These are phyloP conservation scores for Metarhizium album DNA, from an alignment of 2,329 filamentous ascomycete genomes.

Conservation along the genomic window DNA sequence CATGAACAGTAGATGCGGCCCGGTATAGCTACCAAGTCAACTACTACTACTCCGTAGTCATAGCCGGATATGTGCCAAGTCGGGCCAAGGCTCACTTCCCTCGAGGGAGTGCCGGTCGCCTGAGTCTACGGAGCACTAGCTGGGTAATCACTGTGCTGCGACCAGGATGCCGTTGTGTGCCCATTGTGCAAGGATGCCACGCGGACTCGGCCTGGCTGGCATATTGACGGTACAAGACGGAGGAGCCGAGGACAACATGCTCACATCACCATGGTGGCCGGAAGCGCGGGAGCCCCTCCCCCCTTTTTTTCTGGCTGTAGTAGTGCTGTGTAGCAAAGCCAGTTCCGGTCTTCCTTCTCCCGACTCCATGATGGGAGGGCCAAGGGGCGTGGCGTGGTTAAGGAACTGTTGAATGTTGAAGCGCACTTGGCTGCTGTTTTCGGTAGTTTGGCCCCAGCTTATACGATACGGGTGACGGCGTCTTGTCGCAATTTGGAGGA, in stretches of 20 bases:
- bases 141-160: neutral
- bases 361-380: neutral
- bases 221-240: too few species aligned
- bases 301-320: too few species aligned
- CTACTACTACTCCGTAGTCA: too few species aligned
- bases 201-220: neutral
- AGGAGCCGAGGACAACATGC: neutral
- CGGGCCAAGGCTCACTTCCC: neutral
- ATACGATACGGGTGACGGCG: neutral
- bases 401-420: neutral
- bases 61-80: too few species aligned
- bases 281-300: neutral
- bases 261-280: neutral
- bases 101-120: neutral
- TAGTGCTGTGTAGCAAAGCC: neutral
- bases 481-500: neutral
- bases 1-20: constrained; percentile 6
- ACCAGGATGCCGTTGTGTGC: too few species aligned
- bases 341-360: neutral
- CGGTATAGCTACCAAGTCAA: constrained; percentile 3
- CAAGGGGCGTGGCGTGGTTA: neutral
- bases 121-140: too few species aligned
- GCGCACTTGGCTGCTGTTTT: neutral
- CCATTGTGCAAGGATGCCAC: neutral
- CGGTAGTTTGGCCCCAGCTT: neutral